phyloP scores from a whole-genome alignment of 2,329 filamentous ascomycete species.

The Penicillium freii region DNA sequence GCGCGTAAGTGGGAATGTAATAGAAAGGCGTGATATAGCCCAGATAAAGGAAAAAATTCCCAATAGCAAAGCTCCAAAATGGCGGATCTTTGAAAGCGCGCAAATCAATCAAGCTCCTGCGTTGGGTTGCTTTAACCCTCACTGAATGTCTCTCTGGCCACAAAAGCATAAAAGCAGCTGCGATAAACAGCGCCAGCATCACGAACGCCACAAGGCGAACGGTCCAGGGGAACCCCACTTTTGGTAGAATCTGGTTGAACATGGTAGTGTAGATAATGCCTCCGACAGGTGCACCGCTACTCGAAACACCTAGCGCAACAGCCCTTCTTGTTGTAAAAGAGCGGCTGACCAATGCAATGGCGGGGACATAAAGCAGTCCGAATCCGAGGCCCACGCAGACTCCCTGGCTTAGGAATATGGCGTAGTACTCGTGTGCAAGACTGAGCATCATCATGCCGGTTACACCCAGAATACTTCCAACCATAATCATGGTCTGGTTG shows the following conservation, averaged over 20 bases:
- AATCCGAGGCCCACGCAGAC: constrained; percentile 47
- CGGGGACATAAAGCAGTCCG: constrained; percentile 44
- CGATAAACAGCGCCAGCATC: constrained; percentile 40
- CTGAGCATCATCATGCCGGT: constrained; percentile 44
- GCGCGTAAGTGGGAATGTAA: constrained; percentile 37
- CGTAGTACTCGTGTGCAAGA: constrained; percentile 37
- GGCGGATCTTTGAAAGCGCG: constrained; percentile 46
- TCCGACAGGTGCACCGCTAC: constrained; percentile 55
- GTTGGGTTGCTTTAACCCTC: not conserved
- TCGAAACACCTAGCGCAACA: constrained; percentile 54
- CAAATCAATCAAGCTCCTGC: constrained; percentile 43
- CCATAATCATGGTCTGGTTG: constrained; percentile 35
- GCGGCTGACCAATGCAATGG: constrained; percentile 48
- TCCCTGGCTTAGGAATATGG: constrained; percentile 41
- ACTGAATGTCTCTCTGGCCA: constrained; percentile 19
- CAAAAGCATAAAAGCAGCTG: constrained; percentile 10
- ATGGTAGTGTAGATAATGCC: constrained; percentile 58
- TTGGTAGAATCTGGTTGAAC: constrained; percentile 50
- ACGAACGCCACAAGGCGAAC: constrained; percentile 55
- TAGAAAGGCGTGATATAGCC: constrained; percentile 51
- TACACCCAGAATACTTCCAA: constrained; percentile 34
- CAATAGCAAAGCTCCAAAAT: constrained; percentile 42
- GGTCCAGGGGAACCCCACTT: constrained; percentile 58
- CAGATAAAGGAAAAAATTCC: constrained; percentile 41
- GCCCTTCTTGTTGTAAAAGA: constrained; percentile 54